Base-by-base conservation (phyloP, 768 basidiomycete species). In the Amanita pseudoporphyria region DNA sequence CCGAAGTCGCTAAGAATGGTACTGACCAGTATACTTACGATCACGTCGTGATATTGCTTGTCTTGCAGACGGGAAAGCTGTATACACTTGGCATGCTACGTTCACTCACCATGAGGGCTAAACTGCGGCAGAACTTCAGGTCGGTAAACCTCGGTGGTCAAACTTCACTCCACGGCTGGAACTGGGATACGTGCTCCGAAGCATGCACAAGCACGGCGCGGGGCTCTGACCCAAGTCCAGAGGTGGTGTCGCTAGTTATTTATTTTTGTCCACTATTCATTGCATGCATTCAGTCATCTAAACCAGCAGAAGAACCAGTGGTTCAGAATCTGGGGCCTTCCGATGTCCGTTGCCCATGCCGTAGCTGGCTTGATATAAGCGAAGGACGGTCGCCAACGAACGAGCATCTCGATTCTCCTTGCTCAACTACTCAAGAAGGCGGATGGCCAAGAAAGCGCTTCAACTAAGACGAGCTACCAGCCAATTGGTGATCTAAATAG, bases 51-150 rank as follows among this genome's bases (percentile, higher is more conserved):
- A 56, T 77, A 5, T 70, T 77, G 54, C 77, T 78, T 56, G 62
- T 71, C 30, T 57, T 77, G 14, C 58, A 74, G 42, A 73, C 74
- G 3, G 75, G 76, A 32, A 78, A 78, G 56, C 64, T 78, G 51
- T 77, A 72, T 38, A 55, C 63, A 3, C 64, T 71, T 36, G 71
- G 69, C 9, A 62, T 71, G 57, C 57, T 71, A 32, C 66, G 68
- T 19, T 68, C 68, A 1, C 57, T 72, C 31, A 71, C 69, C 48
- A 64, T 65, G 9, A 58, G 70, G 18, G 54, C 54, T 22, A 63
- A 60, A 42, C 58, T 71, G n/a, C 65, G 69, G 30, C 45, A 62
- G 33, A 57, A 60, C 32, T 66, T 77, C 56, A 61, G 65, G 13
- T 71, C 71, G 5, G 58, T 66, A 31, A 67, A 68, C 42, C 42